Evolutionary conservation across 495 filamentous ascomycete species (phyloP), one percentile per base, ranked within the genome.

Genomic region (Penicillium waksmanii): DNA sequence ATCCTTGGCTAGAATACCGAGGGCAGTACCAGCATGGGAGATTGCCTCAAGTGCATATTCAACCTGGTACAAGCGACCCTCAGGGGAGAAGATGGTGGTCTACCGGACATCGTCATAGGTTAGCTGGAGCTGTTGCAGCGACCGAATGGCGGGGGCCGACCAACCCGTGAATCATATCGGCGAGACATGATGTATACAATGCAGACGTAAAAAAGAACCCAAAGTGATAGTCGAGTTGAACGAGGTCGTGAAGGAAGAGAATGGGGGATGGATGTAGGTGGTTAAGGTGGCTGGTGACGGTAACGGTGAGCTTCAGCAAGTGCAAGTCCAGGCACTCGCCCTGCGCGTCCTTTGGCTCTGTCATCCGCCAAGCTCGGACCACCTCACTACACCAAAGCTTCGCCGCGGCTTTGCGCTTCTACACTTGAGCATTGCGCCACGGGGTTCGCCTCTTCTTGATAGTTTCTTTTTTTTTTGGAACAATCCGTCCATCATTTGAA

Each of bases 31-130:
- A 61, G 95, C 95, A 69, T 98, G 96, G 49, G 96, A 98, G 70
- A 98, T 98, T 68, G 95, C 95, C 73, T 98, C 95, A 19, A 98
- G 86, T 13, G 95, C 95, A 85, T 98, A 98, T 85, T 98, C 95
- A 65, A 98, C 95, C 78, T 98, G 95, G 77, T 98, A 98, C 53
- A 98, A 85, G 66, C 95, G 93, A 53, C 95, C 95, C 79, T 98
- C 95, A 60, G 95, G 95, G 51, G 95, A 98, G 85, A 98, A 98
- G 83, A 98, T 98, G 76, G 95, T 98, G 65, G 95, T 98, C 93
- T 98, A 69, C 44, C 56, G 58, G 67, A 46, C 56, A 61, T 59
- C 67, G 76, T 84, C 71, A 85, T 72, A 70, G 58, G 69, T 81
- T 68, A 84, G 70, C 69, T 67, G 63, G 81, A 71, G 73, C 73